Conservation (phyloP, 805 yeast species). For the Saccharomyces mikatae region DNA sequence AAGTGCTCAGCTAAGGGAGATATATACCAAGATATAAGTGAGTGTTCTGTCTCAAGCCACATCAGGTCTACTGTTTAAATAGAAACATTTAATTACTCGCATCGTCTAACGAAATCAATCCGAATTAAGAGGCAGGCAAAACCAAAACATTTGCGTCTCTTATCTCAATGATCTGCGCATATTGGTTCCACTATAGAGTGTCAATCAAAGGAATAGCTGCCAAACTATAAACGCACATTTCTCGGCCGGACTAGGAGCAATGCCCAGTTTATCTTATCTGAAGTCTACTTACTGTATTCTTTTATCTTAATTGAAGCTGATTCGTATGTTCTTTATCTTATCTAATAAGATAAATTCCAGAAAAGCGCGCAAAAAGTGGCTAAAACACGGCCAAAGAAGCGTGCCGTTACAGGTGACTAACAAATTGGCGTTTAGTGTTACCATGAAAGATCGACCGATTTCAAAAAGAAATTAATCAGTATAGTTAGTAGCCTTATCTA, state of each 20-base stretch:
- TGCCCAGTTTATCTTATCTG: background rate
- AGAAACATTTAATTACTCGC: background rate
- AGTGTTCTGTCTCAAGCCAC: background rate
- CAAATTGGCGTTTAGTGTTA: background rate
- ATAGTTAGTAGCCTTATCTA: background rate
- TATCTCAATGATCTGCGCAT: background rate
- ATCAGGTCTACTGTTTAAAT: background rate
- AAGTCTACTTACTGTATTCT: background rate
- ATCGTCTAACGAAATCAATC: background rate
- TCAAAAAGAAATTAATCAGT: background rate
- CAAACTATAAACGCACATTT: background rate
- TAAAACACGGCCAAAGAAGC: background rate
- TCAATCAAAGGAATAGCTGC: background rate
- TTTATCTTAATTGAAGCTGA: background rate
- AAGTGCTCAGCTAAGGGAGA: background rate
- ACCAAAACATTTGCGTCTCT: background rate
- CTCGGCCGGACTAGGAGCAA: background rate
- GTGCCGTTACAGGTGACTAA: background rate
- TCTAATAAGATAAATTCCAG: background rate
- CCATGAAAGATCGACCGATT: background rate
- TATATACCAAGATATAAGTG: background rate
- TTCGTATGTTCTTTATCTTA: no score
- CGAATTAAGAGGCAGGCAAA: background rate
- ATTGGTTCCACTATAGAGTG: background rate
- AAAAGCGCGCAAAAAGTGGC: background rate